A percentile compares a stretch with the other conserved stretches of the same genome.
phyloP scores from a whole-genome alignment of 352 stramenopile species.

The Phytophthora sansomeana region DNA sequence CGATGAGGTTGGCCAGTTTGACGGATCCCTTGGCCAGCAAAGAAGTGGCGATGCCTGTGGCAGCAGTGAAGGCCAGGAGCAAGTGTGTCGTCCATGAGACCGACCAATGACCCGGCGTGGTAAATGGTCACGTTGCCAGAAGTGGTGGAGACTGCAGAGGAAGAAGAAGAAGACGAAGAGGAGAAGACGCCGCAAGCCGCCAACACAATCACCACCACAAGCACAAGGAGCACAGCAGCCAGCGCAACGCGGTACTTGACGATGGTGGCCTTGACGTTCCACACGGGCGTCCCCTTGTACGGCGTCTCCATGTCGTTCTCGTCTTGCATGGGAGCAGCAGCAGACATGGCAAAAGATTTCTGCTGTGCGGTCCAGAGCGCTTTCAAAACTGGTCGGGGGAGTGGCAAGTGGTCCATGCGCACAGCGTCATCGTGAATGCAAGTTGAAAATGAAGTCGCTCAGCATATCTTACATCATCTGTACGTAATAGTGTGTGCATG shows the following conservation, averaged over 20 bases:
- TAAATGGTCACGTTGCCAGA: slow-evolving; percentile 44
- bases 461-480: not conserved
- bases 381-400: slow-evolving; percentile 10
- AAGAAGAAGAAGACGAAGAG: slow-evolving; percentile 23
- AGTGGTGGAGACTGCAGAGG: slow-evolving; percentile 2
- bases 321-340: slow-evolving; percentile 8
- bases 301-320: slow-evolving; percentile 30
- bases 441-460: slow-evolving; percentile 22
- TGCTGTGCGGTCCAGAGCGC: slow-evolving; percentile 3
- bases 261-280: slow-evolving; percentile 45
- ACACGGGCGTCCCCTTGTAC: slow-evolving; percentile 41
- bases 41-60: slow-evolving; percentile 37
- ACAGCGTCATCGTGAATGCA: slow-evolving; percentile 23
- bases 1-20: slow-evolving; percentile 39
- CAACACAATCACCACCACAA: slow-evolving; percentile 35
- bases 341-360: not conserved
- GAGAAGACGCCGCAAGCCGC: slow-evolving; percentile 39
- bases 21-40: slow-evolving; percentile 44
- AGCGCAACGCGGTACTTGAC: slow-evolving; percentile 42
- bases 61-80: slow-evolving; percentile 37
- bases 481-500: not conserved
- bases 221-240: slow-evolving; percentile 28
- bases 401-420: not conserved
- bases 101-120: slow-evolving; percentile 39
- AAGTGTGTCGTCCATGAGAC: slow-evolving; percentile 40